Conservation (phyloP, 2,329 filamentous ascomycete genomes). For the Cladophialophora psammophila region DNA sequence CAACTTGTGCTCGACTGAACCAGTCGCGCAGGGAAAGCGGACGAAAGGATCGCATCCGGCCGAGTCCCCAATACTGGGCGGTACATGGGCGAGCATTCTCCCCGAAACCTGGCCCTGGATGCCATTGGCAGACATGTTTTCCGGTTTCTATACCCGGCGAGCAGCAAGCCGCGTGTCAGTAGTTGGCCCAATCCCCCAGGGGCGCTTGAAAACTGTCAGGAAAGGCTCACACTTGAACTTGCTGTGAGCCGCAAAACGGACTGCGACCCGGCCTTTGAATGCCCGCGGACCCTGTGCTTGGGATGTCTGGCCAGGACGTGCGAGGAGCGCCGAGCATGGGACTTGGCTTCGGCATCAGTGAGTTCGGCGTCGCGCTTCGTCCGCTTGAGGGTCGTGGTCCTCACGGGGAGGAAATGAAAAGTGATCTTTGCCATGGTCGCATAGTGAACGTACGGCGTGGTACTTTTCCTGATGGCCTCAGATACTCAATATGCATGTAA, state of each 20-base stretch:
- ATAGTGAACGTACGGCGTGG: not conserved
- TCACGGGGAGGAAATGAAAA: conserved; percentile 1
- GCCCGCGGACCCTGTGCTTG: not conserved
- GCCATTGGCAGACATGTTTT: not conserved
- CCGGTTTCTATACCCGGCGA: not conserved
- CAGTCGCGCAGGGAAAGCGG: not conserved
- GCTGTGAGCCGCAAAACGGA: not conserved
- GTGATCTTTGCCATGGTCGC: not conserved
- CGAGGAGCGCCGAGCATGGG: conserved; percentile 1
- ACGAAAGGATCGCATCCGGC: conserved; percentile 4
- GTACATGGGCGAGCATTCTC: not conserved
- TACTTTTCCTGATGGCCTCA: not conserved
- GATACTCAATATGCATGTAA: not conserved
- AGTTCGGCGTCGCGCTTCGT: conserved; percentile 5
- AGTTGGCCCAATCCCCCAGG: not conserved
- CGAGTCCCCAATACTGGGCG: not conserved
- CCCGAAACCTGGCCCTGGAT: not conserved
- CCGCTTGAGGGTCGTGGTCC: not conserved
- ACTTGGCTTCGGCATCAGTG: conserved; percentile 4
- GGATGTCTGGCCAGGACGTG: not conserved
- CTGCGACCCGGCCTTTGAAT: not conserved
- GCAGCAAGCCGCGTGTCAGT: not conserved
- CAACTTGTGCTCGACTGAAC: conserved; percentile 5
- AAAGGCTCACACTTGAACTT: not conserved
- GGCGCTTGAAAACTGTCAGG: not conserved